Conservation (phyloP, 2,329 filamentous ascomycete genomes). For the Talaromyces sp. region DNA sequence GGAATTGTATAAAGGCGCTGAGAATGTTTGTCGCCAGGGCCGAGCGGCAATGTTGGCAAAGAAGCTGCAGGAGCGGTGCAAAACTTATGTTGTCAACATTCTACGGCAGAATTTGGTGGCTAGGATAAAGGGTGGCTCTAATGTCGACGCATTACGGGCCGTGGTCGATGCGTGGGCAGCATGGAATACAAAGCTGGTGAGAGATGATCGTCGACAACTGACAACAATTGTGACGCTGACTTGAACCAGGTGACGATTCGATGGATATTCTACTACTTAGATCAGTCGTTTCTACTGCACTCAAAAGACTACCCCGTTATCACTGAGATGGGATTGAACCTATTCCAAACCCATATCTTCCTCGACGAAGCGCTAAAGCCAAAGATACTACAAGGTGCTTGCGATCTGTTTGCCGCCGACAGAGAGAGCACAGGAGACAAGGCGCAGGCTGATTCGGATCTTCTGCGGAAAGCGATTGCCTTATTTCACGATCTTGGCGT, state of each 20-base stretch:
- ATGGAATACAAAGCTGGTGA: slow-evolving; percentile 75
- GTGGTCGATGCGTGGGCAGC: slow-evolving; percentile 65
- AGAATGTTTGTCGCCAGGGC: slow-evolving; percentile 82
- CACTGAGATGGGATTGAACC: slow-evolving; percentile 72
- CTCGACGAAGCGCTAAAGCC: slow-evolving; percentile 50
- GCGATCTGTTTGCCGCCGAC: slow-evolving; percentile 70
- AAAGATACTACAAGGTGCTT: slow-evolving; percentile 66
- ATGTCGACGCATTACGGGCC: slow-evolving; percentile 62
- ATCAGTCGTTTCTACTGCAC: slow-evolving; percentile 80
- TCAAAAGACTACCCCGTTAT: slow-evolving; percentile 68
- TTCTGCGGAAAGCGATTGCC: slow-evolving; percentile 72
- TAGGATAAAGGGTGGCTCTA: slow-evolving; percentile 52
- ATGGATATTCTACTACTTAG: slow-evolving; percentile 90
- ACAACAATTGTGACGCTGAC: not conserved
- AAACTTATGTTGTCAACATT: slow-evolving; percentile 56
- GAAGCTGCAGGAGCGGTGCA: slow-evolving; percentile 64
- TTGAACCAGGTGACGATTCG: slow-evolving; percentile 64
- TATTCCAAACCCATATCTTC: slow-evolving; percentile 67
- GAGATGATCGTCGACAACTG: slow-evolving; percentile 23
- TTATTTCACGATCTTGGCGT: slow-evolving; percentile 83
- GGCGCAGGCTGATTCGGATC: slow-evolving; percentile 54
- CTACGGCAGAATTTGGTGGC: slow-evolving; percentile 60
- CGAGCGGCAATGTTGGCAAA: slow-evolving; percentile 66
- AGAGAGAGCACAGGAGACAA: slow-evolving; percentile 53
- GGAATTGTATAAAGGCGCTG: slow-evolving; percentile 82